These are phyloP conservation scores for Plasmodium sp. DNA, from an alignment of 169 alveolate genomes.

Conservation along the genomic window DNA sequence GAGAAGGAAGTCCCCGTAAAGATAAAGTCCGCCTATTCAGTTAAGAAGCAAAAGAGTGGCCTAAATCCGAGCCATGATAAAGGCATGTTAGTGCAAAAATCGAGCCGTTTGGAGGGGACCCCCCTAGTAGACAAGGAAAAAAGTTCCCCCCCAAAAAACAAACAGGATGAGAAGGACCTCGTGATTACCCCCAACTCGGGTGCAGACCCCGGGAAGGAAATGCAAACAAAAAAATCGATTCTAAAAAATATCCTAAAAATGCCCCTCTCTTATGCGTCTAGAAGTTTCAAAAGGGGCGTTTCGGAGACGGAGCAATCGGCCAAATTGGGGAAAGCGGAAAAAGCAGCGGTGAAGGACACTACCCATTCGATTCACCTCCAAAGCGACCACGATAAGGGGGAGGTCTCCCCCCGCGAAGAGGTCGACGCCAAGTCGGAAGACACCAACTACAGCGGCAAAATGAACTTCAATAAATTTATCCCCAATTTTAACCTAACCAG, in stretches of 20 bases:
- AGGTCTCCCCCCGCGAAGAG: not conserved
- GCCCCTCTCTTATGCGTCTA: not conserved
- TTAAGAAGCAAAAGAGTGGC: not conserved
- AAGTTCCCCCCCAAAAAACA: not conserved
- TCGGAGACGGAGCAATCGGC: not conserved
- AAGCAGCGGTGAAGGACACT: not conserved
- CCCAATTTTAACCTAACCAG: not conserved
- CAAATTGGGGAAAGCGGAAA: not conserved
- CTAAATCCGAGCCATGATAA: not conserved
- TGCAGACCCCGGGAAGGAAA: not conserved
- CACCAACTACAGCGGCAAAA: not conserved
- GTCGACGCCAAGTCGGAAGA: not conserved
- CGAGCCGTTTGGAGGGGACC: not conserved
- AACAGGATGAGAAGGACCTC: not conserved
- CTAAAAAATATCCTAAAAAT: constrained; percentile 8
- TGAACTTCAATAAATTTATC: not conserved
- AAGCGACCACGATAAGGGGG: not conserved
- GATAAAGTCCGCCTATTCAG: not conserved
- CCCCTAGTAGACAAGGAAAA: not conserved
- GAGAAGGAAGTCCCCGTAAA: not conserved
- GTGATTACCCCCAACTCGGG: not conserved
- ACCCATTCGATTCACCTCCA: not conserved
- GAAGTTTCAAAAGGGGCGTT: not conserved
- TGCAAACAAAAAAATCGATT: not conserved
- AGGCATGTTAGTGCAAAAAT: not conserved